A percentile compares a stretch with the other conserved stretches of the same genome.
Evolutionary conservation across 2,329 filamentous ascomycete species (phyloP).

Genomic region (Ophiostoma sp.): DNA sequence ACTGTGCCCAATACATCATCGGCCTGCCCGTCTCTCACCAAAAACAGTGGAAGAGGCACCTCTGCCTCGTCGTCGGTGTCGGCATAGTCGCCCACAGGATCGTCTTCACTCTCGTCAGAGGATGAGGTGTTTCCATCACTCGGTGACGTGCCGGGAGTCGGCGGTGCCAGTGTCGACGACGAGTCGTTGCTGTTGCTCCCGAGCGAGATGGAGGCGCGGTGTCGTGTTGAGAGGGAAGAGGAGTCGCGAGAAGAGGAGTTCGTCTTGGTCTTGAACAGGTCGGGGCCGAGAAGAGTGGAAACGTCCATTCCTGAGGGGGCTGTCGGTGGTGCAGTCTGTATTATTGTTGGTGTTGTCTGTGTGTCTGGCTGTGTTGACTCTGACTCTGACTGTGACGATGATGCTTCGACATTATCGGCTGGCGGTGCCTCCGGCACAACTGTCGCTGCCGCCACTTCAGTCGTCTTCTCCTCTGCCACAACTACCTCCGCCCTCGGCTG

Average conservation of each 20-base stretch:
- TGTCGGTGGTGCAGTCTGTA: neutral
- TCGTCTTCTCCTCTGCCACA: neutral
- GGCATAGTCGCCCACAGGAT: neutral
- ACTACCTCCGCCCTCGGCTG: neutral
- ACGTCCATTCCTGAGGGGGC: neutral
- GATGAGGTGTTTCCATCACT: conserved; percentile 21
- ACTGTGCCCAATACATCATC: neutral
- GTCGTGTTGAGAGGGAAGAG: neutral
- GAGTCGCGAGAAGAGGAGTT: neutral
- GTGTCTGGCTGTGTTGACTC: neutral
- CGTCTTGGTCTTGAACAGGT: neutral
- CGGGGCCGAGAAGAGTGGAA: neutral
- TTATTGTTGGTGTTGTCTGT: neutral
- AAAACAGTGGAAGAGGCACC: neutral
- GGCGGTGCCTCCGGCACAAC: neutral
- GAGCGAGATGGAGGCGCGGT: neutral
- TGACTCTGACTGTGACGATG: neutral
- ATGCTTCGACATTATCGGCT: too few relatives aligned
- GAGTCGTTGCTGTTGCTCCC: conserved; percentile 1
- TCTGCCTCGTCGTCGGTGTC: conserved; percentile 33
- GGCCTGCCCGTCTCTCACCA: neutral
- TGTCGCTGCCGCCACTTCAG: neutral
- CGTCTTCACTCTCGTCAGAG: neutral
- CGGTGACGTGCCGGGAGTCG: neutral
- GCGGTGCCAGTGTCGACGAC: neutral